phyloP scores from a whole-genome alignment of 306 rosid genomes.

The Nissolia schottii region DNA sequence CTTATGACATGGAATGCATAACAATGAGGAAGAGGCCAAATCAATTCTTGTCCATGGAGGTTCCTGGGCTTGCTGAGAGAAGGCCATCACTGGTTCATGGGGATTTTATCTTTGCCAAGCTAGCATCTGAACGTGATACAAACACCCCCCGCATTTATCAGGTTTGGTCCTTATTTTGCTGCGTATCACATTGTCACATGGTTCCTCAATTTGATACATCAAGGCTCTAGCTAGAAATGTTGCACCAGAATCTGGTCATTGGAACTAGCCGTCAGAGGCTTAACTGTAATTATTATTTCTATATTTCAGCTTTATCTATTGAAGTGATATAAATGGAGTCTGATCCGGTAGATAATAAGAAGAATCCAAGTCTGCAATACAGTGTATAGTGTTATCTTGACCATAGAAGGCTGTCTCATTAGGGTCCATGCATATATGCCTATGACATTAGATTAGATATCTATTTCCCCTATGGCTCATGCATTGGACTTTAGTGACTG shows the following conservation, averaged over 20 bases:
- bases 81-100: constrained; percentile 94
- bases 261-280: background rate
- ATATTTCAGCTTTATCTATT: background rate
- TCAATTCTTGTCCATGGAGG: constrained; percentile 61
- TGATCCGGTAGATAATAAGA: constrained; percentile 4
- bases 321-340: constrained; percentile 3
- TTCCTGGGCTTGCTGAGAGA: constrained; percentile 94
- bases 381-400: constrained; percentile 1
- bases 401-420: background rate
- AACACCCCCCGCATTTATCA: constrained; percentile 32
- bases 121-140: constrained; percentile 29
- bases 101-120: constrained; percentile 62
- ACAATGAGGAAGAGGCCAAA: constrained; percentile 46
- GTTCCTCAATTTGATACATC: background rate
- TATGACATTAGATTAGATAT: background rate
- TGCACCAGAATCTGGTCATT: constrained; percentile 1
- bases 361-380: background rate
- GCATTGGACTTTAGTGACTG: background rate
- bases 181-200: constrained; percentile 6
- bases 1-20: constrained; percentile 59
- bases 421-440: background rate
- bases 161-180: constrained; percentile 41
- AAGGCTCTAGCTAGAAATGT: background rate
- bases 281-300: background rate
- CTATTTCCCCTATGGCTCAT: background rate